These are phyloP conservation scores for Bruguiera sexangula DNA, from an alignment of 345 rosid genomes.

Conservation along the genomic window DNA sequence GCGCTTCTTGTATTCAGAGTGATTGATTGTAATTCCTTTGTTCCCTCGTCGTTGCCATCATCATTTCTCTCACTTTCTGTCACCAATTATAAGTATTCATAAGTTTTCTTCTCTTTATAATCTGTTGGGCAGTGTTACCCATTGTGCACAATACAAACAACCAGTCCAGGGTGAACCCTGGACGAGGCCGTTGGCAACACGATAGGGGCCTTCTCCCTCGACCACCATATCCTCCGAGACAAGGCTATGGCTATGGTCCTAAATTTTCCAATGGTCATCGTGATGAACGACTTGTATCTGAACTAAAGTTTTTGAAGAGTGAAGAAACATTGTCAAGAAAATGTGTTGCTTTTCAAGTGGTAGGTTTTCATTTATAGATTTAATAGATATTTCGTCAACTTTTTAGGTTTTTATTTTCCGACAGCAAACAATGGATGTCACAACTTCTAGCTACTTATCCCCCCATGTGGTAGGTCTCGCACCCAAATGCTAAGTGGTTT, in stretches of 20 bases:
- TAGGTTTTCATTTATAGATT: constrained; percentile 20
- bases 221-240: constrained; percentile 76
- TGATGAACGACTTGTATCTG: constrained; percentile 90
- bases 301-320: constrained; percentile 74
- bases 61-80: background rate
- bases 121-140: constrained; percentile 61
- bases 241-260: constrained; percentile 62
- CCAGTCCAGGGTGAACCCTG: constrained; percentile 60
- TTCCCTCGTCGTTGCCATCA: background rate
- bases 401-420: background rate
- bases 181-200: constrained; percentile 82
- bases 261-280: constrained; percentile 71
- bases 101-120: background rate
- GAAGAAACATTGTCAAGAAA: constrained; percentile 89
- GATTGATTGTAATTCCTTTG: background rate
- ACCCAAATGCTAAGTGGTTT: background rate
- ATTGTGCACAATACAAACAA: constrained; percentile 45
- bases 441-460: constrained; percentile 3
- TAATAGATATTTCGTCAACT: background rate
- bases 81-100: background rate
- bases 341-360: constrained; percentile 82
- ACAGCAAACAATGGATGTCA: background rate
- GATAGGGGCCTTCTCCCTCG: constrained; percentile 91
- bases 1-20: background rate
- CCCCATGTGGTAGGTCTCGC: background rate